A percentile compares a stretch with the other conserved stretches of the same genome.
phyloP scores from a whole-genome alignment of 2,329 filamentous ascomycete species.

The Aaosphaeria arxii region DNA sequence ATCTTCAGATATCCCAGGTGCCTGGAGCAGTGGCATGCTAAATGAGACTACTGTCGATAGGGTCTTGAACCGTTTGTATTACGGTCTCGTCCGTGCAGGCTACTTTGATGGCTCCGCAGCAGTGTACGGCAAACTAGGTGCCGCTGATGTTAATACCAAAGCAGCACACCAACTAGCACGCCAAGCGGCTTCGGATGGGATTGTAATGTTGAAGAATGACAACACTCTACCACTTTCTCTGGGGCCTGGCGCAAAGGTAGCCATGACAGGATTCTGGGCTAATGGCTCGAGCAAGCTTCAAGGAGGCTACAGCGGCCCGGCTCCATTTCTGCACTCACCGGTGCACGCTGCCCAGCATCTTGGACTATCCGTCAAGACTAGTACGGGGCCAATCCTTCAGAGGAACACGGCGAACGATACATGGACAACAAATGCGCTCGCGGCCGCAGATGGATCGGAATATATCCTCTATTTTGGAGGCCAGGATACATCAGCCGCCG shows the following conservation, averaged over 20 bases:
- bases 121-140: slow-evolving; percentile 53
- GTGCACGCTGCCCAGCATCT: slow-evolving; percentile 51
- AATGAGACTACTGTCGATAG: slow-evolving; percentile 47
- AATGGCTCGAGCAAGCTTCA: slow-evolving; percentile 57
- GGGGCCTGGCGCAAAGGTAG: slow-evolving; percentile 42
- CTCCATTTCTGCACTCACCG: slow-evolving; percentile 56
- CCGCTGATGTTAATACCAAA: slow-evolving; percentile 55
- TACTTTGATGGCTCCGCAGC: slow-evolving; percentile 54
- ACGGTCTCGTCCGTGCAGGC: slow-evolving; percentile 54
- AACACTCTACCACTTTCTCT: slow-evolving; percentile 45
- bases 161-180: slow-evolving; percentile 55
- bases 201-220: slow-evolving; percentile 54
- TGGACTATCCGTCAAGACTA: slow-evolving; percentile 40
- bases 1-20: slow-evolving; percentile 44
- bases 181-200: slow-evolving; percentile 48
- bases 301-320: slow-evolving; percentile 57
- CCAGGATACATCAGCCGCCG: slow-evolving; percentile 52
- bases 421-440: slow-evolving; percentile 12
- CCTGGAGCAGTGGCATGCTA: slow-evolving; percentile 42
- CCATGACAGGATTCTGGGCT: slow-evolving; percentile 58
- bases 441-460: slow-evolving; percentile 47
- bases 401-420: slow-evolving; percentile 10
- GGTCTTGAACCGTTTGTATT: slow-evolving; percentile 53
- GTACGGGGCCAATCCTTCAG: slow-evolving; percentile 11
- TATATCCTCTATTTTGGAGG: slow-evolving; percentile 56